Percentiles rank a stretch among this genome's conserved stretches.
These are phyloP conservation scores for Dactylellina drechsleri DNA, from an alignment of 2,329 filamentous ascomycete genomes.

Conservation along the genomic window DNA sequence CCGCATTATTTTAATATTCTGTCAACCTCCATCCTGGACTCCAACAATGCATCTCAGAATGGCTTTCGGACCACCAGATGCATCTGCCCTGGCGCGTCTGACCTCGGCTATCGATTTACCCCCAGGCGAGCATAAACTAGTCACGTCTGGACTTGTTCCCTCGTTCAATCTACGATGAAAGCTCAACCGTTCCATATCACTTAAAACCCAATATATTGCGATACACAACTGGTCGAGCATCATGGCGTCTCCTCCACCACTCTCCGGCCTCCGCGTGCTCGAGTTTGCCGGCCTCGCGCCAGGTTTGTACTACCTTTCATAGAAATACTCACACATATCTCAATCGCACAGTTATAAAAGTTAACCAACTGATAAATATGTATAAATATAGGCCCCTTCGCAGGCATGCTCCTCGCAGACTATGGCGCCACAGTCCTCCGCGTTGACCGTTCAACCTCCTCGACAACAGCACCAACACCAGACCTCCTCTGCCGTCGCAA, in stretches of 20 bases:
- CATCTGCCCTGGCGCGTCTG: neutral
- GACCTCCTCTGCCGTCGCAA: conserved; percentile 86
- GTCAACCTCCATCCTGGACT: neutral
- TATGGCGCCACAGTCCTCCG: conserved; percentile 88
- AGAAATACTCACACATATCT: too few relatives aligned
- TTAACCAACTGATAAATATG: neutral
- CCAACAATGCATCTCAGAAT: conserved; percentile 3
- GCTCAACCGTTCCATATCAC: neutral
- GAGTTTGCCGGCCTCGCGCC: conserved; percentile 71
- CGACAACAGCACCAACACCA: conserved; percentile 63
- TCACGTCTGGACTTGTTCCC: neutral
- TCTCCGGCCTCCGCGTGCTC: conserved; percentile 70
- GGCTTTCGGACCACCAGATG: conserved; percentile 14
- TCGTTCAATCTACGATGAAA: neutral
- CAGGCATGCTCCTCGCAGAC: conserved; percentile 79
- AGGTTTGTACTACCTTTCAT: conserved; percentile 60
- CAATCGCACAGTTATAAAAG: neutral
- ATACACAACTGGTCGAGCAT: neutral
- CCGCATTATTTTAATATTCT: neutral
- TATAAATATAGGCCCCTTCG: conserved; percentile 17
- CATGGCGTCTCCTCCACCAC: conserved; percentile 61
- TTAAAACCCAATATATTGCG: neutral
- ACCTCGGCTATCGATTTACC: conserved; percentile 16
- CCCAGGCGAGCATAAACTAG: conserved; percentile 3
- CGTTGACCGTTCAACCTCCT: conserved; percentile 71